Base-by-base conservation (phyloP, 306 rosid species). In the Rosa persica region DNA sequence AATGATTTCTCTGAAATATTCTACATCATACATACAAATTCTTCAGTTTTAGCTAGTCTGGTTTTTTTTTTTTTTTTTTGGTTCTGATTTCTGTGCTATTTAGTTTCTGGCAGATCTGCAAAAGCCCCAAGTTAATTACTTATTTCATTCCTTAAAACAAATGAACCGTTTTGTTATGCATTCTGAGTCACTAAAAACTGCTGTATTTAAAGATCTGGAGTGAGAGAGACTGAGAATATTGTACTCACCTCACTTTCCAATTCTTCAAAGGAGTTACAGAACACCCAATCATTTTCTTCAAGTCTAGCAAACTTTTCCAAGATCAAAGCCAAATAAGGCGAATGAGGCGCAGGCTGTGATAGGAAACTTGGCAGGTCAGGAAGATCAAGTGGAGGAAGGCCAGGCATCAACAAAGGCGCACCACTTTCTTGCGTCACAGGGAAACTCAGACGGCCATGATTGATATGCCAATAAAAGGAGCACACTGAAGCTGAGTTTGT, bases 401-500 rank as follows among this genome's bases (percentile, higher is more conserved):
- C 86, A 55, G 85, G 86, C 76, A 82, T 20, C 19, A 58, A 48
- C 66, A 74, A 13, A 19, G 71, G 66, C 15, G 22, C 74, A 38
- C 61, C 27, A 1, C 23, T 66, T 47, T 66, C 85, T 70, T 52
- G 30, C 46, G 54, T 57, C 74, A 70, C 57, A 65, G 83, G 88
- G 36, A 75, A 77, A 74, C 36, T 2, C 54, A 34, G 52, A 5
- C 1, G 30, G 40, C 81, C 79, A 17, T 46, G 47, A 64, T 48
- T 12, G 65, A 86, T 22, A 48, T 16, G 76, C 82, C 80, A 80
- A 55, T 68, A 87, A 38, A 83, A 19, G 15, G 85, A 81, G 61
- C 85, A 82, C 5, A 83, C 83, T 15, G 87, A 76, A 20, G 79
- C 86, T 0, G 89, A 85, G 67, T 78, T 76, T 3, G 86, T 87